Evolutionary conservation across 2,329 filamentous ascomycete genomes (phyloP).

Genomic region (Bipolaris cookei): DNA sequence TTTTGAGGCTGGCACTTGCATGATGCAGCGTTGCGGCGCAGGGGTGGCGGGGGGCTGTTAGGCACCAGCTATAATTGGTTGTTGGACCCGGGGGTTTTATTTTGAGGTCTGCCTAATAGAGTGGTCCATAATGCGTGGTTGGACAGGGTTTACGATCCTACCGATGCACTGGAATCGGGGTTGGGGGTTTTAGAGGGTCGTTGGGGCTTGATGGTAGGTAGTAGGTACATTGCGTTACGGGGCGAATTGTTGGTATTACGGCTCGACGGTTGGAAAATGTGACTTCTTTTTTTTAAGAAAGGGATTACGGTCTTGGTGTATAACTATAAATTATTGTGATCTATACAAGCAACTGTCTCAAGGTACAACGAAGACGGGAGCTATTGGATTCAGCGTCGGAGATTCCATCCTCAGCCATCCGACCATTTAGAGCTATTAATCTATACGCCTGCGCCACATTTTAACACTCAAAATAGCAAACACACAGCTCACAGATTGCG

Average conservation of each 20-base stretch:
- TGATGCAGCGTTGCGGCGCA: slow-evolving; percentile 12
- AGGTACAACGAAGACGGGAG: too few relatives aligned
- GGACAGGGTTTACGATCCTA: neutral
- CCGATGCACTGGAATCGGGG: neutral
- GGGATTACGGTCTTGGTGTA: neutral
- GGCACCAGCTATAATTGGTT: neutral
- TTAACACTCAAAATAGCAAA: neutral
- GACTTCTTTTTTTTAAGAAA: too few relatives aligned
- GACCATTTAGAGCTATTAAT: neutral
- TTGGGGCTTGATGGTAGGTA: neutral
- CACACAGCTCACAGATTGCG: slow-evolving; percentile 11
- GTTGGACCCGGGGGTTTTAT: neutral
- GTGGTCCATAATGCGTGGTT: neutral
- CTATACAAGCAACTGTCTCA: too few relatives aligned
- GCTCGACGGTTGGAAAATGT: neutral
- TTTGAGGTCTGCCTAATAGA: neutral
- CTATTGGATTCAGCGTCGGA: too few relatives aligned
- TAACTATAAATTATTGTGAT: neutral
- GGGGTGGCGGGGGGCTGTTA: neutral
- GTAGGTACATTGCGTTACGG: too few relatives aligned
- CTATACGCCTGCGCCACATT: neutral
- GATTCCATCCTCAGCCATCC: neutral
- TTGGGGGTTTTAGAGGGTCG: neutral
- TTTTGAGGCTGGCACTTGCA: slow-evolving; percentile 11
- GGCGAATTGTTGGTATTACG: neutral